These are phyloP conservation scores for Aureobasidium namibiae DNA, from an alignment of 2,329 filamentous ascomycete species.

Conservation along the genomic window DNA sequence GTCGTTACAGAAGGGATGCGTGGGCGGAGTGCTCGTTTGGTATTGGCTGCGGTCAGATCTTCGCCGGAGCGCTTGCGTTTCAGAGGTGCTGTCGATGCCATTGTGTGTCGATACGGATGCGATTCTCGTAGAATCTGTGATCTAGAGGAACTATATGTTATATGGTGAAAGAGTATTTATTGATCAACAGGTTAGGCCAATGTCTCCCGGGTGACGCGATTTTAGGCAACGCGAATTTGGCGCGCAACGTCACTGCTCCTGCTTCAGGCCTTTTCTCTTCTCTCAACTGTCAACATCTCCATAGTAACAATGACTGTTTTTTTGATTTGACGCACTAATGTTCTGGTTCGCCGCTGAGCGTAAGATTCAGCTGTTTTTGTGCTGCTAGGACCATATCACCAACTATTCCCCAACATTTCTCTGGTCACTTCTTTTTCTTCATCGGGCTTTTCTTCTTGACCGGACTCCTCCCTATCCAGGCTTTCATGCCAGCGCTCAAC, in stretches of 20 bases:
- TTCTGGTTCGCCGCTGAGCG: no score
- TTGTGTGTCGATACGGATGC: background rate
- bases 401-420: background rate
- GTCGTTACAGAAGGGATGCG: background rate
- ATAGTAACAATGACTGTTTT: no score
- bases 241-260: background rate
- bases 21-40: background rate
- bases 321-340: no score
- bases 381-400: no score
- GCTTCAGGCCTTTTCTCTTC: background rate
- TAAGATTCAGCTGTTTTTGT: no score
- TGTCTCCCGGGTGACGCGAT: background rate
- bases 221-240: background rate
- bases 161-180: background rate
- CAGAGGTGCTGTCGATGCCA: background rate
- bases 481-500: background rate
- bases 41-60: background rate
- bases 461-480: background rate
- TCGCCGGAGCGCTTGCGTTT: constrained; percentile 1
- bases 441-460: background rate
- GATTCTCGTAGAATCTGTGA: background rate
- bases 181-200: background rate
- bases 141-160: background rate
- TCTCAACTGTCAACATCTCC: background rate
- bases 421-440: background rate